Evolutionary conservation across 306 rosid genomes (phyloP).

Genomic region (Gillenia trifoliata): DNA sequence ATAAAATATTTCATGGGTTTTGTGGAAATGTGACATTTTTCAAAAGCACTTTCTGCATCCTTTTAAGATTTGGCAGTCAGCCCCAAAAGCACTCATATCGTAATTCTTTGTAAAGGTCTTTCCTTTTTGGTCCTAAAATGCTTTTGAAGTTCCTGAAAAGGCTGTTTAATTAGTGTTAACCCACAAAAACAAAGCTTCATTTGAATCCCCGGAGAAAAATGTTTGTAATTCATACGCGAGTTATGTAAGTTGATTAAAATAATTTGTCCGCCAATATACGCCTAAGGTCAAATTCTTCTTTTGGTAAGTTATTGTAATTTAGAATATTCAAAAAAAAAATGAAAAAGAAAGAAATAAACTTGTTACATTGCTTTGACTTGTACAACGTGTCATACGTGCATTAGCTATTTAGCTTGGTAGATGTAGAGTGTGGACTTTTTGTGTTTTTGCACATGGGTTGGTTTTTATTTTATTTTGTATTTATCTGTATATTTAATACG

Average conservation of each 20-base stretch:
- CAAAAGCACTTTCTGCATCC: neutral
- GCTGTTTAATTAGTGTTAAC: neutral
- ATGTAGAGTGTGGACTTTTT: neutral
- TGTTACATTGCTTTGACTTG: conserved; percentile 3
- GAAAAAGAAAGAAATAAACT: neutral
- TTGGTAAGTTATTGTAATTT: too few relatives aligned
- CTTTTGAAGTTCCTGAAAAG: neutral
- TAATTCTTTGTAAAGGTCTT: neutral
- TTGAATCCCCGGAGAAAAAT: neutral
- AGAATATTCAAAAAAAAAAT: too few relatives aligned
- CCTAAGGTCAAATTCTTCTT: too few relatives aligned
- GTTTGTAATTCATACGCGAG: too few relatives aligned
- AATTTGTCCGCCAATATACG: too few relatives aligned
- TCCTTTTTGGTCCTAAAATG: neutral
- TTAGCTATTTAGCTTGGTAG: neutral
- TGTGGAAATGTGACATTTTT: neutral
- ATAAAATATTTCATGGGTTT: neutral
- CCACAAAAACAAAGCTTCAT: neutral
- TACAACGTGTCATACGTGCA: neutral
- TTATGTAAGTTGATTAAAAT: too few relatives aligned
- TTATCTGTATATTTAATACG: neutral
- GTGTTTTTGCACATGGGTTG: neutral
- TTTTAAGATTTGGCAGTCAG: conserved; percentile 1
- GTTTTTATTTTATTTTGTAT: too few relatives aligned
- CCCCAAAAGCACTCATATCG: neutral